Conservation (phyloP, 2,329 filamentous ascomycete species). For the Reticulascus tulasneorum region DNA sequence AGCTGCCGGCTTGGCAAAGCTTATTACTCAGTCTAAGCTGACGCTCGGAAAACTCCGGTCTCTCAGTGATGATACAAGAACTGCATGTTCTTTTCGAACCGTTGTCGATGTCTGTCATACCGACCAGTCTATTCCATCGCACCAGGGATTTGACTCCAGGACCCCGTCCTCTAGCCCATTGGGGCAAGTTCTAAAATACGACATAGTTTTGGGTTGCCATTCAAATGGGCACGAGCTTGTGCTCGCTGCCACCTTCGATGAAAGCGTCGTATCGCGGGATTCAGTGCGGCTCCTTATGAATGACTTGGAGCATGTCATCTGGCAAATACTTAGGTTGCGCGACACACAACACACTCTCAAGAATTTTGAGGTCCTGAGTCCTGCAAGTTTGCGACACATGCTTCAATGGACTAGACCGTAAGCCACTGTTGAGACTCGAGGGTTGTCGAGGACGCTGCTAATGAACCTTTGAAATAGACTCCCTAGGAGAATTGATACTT, state of each 20-base stretch:
- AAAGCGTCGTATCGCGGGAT: neutral
- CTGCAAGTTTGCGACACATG: conserved; percentile 4
- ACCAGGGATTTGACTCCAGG: too few species aligned
- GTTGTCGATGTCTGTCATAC: too few species aligned
- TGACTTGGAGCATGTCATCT: conserved; percentile 5
- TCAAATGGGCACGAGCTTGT: neutral
- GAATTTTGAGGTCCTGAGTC: neutral
- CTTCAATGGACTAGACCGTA: conserved; percentile 5
- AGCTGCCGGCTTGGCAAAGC: too few species aligned
- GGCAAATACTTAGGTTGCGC: neutral
- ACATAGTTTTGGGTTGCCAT: too few species aligned
- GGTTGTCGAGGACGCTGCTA: fast-evolving
- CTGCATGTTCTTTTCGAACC: too few species aligned
- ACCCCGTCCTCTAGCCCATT: too few species aligned
- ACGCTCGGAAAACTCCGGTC: too few species aligned
- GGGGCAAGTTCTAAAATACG: too few species aligned
- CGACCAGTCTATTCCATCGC: too few species aligned
- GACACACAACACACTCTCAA: neutral
- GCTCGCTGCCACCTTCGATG: neutral
- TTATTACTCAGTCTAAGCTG: too few species aligned
- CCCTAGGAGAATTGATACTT: neutral
- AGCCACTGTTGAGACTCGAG: neutral
- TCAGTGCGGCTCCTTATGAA: neutral
- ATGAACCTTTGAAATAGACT: neutral
- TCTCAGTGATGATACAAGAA: too few species aligned